Base-by-base conservation (phyloP, 805 yeast species). In the Wickerhamiella kurtzmanii region DNA sequence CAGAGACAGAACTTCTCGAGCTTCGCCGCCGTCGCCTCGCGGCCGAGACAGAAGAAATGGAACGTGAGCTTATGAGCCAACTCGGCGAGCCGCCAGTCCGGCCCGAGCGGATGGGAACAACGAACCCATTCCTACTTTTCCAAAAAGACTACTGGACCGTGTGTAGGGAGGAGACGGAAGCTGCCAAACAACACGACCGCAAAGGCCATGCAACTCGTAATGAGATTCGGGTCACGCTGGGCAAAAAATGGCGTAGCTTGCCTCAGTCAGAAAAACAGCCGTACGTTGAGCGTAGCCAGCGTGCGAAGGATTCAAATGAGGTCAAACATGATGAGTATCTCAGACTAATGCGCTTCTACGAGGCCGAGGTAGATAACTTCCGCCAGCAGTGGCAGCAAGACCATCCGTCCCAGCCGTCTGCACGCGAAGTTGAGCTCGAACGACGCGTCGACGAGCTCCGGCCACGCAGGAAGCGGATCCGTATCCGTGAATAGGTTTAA, bases 71-170 rank as follows among this genome's bases (percentile, higher is more conserved):
- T 49, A 54, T 60, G 39, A 57, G 57, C 40, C 64, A 62, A 45
- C 51, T 67, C n/a, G 71, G 70, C 2, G 62, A 60, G 20, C 53
- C 61, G 28, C 71, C 71, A 1, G 50, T 53, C 17, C 61, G 61
- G 43, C 71, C 71, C 1, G 67, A 64, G 37, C 55, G 67, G 17
- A 50, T 55, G 2, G 65, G 66, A 19, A 59, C 58, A 22, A 65
- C 69, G 2, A 67, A 66, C 49, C 71, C 71, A 19, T 67, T 65
- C 44, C 48, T 67, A 35, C 56, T 67, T 4, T 67, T 64, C 51
- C 71, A 67, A 45, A 66, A 66, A 45, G 66, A 63, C 36, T 64
- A 63, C 49, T 67, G 71, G 71, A 69, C 66, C 6, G 56, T 57
- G 18, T 62, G 69, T 45, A 59, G 68, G 17, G 53, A 56, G 25